Evolutionary conservation across 495 filamentous ascomycete species (phyloP), one percentile per base, ranked within the genome.

Genomic region (Talaromyces adpressus): DNA sequence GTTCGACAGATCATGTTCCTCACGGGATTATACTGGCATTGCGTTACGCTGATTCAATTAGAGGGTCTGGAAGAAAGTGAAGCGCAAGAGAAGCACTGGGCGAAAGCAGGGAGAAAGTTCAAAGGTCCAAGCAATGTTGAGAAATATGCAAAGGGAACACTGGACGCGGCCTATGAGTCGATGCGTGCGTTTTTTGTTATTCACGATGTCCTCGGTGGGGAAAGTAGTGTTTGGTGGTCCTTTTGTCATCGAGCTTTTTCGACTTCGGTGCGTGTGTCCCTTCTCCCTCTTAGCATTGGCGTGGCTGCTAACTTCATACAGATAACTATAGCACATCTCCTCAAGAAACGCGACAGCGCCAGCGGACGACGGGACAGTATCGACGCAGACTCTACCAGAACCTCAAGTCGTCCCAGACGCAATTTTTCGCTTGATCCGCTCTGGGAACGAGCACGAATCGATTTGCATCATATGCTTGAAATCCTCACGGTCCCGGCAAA

Each of bases 201-300:
- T 12, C 87, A 84, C 69, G 72, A 70, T 1, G 68, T 88, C 23
- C 86, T 90, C 62, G 82, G 84, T 65, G 75, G 76, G 34, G 87
- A 91, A 71, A 86, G 87, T 9, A 78, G 82, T 54, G 86, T 90
- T 4, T 91, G 88, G 87, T 91, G 88, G 87, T 86, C 89, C 6
- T 90, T 90, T 68, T 85, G 87, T 68, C 88, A 90, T 70, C 73
- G 88, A 14, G 87, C 87, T 0, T 91, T 91, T 69, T 73, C 89
- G 52, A 87, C 89, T 71, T 86, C 85, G 23, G 72, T 88, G 68
- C 79, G 84, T 66, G 77, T 79, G 16, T 47, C 36, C 34, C 65
- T 23, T 41, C 8, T 5, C n/a, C 41, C 36, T 34, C n/a, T 14
- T 23, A 11, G 52, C 49, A 30, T 12, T 41, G 8, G 20, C 34